A percentile compares a stretch with the other conserved stretches of the same genome.
phyloP scores from a whole-genome alignment of 2,329 filamentous ascomycete genomes.

The Calonectria pseudoturangicola region DNA sequence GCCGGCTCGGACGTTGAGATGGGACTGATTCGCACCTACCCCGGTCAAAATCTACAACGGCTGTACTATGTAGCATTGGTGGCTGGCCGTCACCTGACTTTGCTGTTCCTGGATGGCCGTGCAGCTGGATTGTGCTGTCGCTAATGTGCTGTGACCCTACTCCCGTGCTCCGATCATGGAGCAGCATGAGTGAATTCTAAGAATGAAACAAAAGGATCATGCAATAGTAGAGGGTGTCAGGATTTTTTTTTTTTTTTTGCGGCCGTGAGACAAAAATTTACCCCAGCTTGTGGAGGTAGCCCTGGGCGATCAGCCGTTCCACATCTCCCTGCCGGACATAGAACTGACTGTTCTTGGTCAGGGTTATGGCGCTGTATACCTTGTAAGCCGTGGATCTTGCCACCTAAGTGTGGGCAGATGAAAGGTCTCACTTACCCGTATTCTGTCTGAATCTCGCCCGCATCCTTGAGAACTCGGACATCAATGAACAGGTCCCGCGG shows the following conservation, averaged over 20 bases:
- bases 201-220: constrained; percentile 2
- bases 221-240: constrained; percentile 1
- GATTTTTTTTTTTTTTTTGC: not conserved
- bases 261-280: constrained; percentile 66
- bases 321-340: constrained; percentile 97
- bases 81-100: constrained; percentile 38
- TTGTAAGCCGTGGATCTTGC: constrained; percentile 44
- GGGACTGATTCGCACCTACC: constrained; percentile 16
- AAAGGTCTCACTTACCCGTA: constrained; percentile 82
- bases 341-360: constrained; percentile 99
- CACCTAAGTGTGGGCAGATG: constrained; percentile 7
- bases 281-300: constrained; percentile 92
- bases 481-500: constrained; percentile 98
- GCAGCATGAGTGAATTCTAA: constrained; percentile 11
- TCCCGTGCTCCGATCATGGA: constrained; percentile 25
- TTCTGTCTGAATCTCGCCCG: constrained; percentile 98
- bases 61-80: constrained; percentile 17
- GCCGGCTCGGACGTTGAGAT: constrained; percentile 24
- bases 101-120: constrained; percentile 14
- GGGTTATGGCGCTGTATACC: constrained; percentile 84
- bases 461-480: constrained; percentile 95
- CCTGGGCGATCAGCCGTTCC: constrained; percentile 93
- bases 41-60: constrained; percentile 26
- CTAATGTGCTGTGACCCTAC: constrained; percentile 10
- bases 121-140: not conserved